phyloP scores from a whole-genome alignment of 805 yeast genomes.

The Suhomyces prunicola region DNA sequence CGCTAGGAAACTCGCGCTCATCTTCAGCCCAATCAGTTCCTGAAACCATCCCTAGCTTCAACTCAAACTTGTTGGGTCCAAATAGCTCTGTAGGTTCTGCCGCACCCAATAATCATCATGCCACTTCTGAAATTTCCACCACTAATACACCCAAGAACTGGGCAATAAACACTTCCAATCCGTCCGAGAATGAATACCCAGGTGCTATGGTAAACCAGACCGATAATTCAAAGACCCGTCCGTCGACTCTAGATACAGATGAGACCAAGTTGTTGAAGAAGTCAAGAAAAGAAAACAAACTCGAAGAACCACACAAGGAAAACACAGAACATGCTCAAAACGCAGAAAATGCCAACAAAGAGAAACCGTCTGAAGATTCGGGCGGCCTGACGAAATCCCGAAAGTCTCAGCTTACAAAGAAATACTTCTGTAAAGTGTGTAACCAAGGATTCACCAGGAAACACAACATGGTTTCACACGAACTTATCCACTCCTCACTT shows the following conservation, averaged over 20 bases:
- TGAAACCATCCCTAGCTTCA: neutral
- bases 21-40: neutral
- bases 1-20: neutral
- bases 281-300: neutral
- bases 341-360: neutral
- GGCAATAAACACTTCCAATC: neutral
- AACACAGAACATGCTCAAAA: neutral
- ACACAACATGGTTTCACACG: constrained; percentile 72
- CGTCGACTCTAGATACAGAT: neutral
- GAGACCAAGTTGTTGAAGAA: neutral
- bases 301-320: neutral
- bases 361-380: neutral
- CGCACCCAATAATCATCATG: neutral
- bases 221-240: neutral
- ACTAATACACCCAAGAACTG: neutral
- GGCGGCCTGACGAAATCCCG: neutral
- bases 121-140: neutral
- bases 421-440: constrained; percentile 56
- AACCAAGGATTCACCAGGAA: constrained; percentile 64
- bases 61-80: neutral
- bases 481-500: constrained; percentile 61
- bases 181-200: neutral
- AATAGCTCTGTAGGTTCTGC: neutral
- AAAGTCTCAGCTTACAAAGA: constrained; percentile 17
- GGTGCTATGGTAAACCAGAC: neutral